Evolutionary conservation across 1,284 basidiomycete species (phyloP), one percentile per base, ranked within the genome.

Genomic region (Kalmanozyma brasiliensis): DNA sequence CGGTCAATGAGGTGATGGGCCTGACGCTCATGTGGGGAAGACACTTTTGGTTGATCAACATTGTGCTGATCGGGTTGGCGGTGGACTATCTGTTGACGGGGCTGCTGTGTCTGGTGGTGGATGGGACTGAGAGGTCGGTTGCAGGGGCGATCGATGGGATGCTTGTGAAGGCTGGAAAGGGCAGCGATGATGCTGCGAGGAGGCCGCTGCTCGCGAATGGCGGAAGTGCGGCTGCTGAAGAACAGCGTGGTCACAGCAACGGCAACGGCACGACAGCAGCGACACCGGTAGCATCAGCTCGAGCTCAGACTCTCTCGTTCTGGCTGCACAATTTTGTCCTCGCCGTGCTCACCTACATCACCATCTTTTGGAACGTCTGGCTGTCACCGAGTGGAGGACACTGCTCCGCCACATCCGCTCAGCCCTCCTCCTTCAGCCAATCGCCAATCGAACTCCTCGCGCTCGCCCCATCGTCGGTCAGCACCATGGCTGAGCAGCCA

Each of bases 331-430:
- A 70, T 40, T 4, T 51, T 17, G 10, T 69, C 0, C 43, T 70
- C 6, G 40, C 45, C 6, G 11, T 57, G 8, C 48, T 73, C 13
- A 59, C 63, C 33, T 58, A 52, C 34, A 26, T 69, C 29, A 60
- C 55, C 20, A 52, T 73, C 46, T 73, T 62, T 29, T 62, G 61
- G 58, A 76, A 70, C 49, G 48, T 76, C 26, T 73, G 66, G 69
- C 49, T 73, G 9, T 52, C 64, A 4, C 64, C 64, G 7, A 42
- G 49, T 19, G 47, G 51, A 23, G 66, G 73, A 1, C 55, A 46
- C 17, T 73, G 71, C 37, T 8, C 55, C 2, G 17, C 56, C 17
- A 55, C 42, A 22, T 43, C 41, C 1, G 6, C 24, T 8, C 23
- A 45, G 1, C 32, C 42, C 0, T 46, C 47, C 17, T 37, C 11